Conservation (phyloP, 306 rosid species). For the Lathyrus aphaca region DNA sequence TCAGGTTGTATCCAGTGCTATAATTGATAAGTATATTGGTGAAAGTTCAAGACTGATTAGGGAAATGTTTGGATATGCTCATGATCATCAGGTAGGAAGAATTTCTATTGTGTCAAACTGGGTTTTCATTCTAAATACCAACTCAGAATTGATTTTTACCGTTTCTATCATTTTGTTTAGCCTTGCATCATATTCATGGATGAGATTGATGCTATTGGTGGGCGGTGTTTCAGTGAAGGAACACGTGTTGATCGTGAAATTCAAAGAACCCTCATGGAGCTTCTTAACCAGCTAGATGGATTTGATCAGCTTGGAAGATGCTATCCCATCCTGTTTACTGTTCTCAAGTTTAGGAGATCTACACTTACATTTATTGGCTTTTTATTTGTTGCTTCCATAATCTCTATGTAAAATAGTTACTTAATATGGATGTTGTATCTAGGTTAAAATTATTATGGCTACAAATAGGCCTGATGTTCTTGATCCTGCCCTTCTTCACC, state of each 20-base stretch:
- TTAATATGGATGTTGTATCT: neutral
- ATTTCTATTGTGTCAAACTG: too few relatives aligned
- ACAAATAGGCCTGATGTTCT: constrained; percentile 38
- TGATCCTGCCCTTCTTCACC: constrained; percentile 39
- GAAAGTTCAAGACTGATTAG: too few relatives aligned
- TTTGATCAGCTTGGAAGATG: constrained; percentile 87
- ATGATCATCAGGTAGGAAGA: too few relatives aligned
- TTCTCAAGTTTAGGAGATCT: neutral
- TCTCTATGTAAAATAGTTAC: too few relatives aligned
- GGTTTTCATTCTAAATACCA: too few relatives aligned
- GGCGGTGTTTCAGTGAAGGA: constrained; percentile 78
- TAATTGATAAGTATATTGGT: constrained; percentile 67
- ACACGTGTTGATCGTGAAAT: constrained; percentile 87
- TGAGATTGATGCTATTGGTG: constrained; percentile 93
- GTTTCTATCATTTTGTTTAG: constrained; percentile 41
- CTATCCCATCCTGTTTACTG: neutral
- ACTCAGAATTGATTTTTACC: too few relatives aligned
- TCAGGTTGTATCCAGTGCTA: constrained; percentile 84
- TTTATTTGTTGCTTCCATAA: too few relatives aligned
- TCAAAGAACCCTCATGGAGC: constrained; percentile 86
- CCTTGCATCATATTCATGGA: constrained; percentile 97
- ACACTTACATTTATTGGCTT: neutral
- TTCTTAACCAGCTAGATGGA: constrained; percentile 85
- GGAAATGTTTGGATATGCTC: too few relatives aligned
- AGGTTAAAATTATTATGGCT: constrained; percentile 42